These are phyloP conservation scores for Annulohypoxylon nitens DNA, from an alignment of 495 filamentous ascomycete species.

Conservation along the genomic window DNA sequence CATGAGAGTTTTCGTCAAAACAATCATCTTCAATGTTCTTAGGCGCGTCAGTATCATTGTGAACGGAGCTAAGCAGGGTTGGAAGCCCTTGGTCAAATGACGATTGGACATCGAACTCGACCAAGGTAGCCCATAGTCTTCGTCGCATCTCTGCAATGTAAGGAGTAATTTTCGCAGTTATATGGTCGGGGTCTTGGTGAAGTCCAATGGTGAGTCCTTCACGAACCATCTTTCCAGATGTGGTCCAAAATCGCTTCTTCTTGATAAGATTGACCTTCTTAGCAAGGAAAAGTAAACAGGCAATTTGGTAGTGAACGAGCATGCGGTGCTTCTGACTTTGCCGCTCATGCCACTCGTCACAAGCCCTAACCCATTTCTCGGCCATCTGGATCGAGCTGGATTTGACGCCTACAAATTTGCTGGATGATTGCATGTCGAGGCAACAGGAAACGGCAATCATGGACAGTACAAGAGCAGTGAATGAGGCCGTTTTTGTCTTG, in stretches of 20 bases:
- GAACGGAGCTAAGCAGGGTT: conserved; percentile 50
- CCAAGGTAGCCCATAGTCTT: conserved; percentile 52
- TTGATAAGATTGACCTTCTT: conserved; percentile 52
- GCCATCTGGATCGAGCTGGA: conserved; percentile 49
- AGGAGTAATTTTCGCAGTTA: conserved; percentile 41
- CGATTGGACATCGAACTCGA: conserved; percentile 54
- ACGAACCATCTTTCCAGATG: conserved; percentile 49
- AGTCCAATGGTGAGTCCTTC: conserved; percentile 50
- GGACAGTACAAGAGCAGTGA: conserved; percentile 58
- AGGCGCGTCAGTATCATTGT: conserved; percentile 47
- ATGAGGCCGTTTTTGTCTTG: conserved; percentile 56
- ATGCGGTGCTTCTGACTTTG: conserved; percentile 52
- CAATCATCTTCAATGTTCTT: conserved; percentile 53
- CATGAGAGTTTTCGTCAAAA: conserved; percentile 48
- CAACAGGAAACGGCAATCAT: conserved; percentile 61
- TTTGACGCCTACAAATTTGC: conserved; percentile 51
- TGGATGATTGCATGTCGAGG: conserved; percentile 71
- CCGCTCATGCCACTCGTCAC: conserved; percentile 48
- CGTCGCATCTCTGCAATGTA: conserved; percentile 55
- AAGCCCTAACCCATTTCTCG: conserved; percentile 51
- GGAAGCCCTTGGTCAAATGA: conserved; percentile 55
- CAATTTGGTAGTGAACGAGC: conserved; percentile 54
- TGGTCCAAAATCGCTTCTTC: conserved; percentile 55
- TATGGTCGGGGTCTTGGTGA: conserved; percentile 50
- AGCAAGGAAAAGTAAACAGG: conserved; percentile 53